Conservation (phyloP, 108 stramenopile genomes). For the Chaetoceros tenuissimus region DNA sequence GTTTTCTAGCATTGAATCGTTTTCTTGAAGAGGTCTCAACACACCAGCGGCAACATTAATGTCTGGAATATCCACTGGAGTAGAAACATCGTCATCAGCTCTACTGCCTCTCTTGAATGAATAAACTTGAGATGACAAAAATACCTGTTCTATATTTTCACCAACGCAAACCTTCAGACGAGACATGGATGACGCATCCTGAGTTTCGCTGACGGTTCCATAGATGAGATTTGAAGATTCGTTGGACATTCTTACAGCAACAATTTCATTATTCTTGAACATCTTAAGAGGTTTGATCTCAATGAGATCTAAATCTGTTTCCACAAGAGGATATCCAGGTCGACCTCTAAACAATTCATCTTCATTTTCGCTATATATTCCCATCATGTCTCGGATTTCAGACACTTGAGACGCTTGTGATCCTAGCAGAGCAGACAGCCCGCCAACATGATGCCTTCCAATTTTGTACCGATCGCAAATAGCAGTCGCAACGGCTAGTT, state of each 20-base stretch:
- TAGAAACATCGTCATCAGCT: background rate
- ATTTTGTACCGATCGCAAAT: background rate
- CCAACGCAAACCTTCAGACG: background rate
- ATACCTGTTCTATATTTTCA: background rate
- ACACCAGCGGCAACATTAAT: background rate
- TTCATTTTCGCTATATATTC: background rate
- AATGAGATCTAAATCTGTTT: background rate
- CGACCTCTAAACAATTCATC: background rate
- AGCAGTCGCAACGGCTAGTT: background rate
- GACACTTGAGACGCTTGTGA: background rate
- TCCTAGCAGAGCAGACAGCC: background rate
- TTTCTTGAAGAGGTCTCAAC: background rate
- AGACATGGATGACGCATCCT: background rate
- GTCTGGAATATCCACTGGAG: background rate
- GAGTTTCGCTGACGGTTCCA: background rate
- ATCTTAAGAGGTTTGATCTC: constrained; percentile 1
- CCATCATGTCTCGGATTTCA: background rate
- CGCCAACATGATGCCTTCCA: background rate
- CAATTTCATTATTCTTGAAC: background rate
- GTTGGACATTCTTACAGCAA: background rate
- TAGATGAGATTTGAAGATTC: background rate
- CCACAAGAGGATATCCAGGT: background rate
- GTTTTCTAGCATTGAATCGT: background rate
- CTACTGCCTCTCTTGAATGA: background rate
- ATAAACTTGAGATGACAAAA: constrained; percentile 1